Percentiles rank a stretch among this genome's conserved stretches.
These are phyloP conservation scores for Blastobotrys arbuscula DNA, from an alignment of 1,139 yeast species.

Conservation along the genomic window DNA sequence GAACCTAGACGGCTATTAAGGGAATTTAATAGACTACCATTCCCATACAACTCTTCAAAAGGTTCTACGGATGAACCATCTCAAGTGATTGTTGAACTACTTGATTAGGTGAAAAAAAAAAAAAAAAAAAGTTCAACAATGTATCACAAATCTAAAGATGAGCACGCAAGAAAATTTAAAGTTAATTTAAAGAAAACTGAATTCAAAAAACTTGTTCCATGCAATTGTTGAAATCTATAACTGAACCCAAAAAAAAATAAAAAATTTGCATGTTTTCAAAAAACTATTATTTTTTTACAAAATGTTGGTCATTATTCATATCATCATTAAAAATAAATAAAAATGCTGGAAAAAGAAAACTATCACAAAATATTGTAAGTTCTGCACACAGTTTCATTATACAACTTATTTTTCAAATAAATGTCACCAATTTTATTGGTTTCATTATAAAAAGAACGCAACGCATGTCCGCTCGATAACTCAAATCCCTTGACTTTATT, in stretches of 20 bases:
- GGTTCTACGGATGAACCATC: no score
- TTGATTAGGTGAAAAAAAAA: constrained; percentile 34
- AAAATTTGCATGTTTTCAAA: no score
- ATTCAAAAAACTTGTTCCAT: no score
- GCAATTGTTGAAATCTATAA: no score
- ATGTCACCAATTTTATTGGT: neutral
- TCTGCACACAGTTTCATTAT: neutral
- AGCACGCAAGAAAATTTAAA: no score
- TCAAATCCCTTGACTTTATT: neutral
- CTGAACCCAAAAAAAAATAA: no score
- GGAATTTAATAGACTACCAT: constrained; percentile 47
- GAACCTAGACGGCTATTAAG: constrained; percentile 52
- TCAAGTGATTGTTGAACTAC: constrained; percentile 36
- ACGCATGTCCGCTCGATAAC: neutral
- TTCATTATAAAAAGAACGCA: neutral
- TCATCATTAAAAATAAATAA: neutral
- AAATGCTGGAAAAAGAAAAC: neutral
- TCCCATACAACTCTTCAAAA: constrained; percentile 37
- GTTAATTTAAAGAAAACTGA: no score
- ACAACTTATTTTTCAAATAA: neutral
- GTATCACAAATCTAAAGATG: no score
- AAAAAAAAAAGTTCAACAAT: no score
- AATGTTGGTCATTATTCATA: neutral
- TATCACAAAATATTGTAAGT: neutral
- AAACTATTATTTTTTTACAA: no score